Base-by-base conservation (phyloP, 768 basidiomycete species). In the Phanerodontia chrysosporium region DNA sequence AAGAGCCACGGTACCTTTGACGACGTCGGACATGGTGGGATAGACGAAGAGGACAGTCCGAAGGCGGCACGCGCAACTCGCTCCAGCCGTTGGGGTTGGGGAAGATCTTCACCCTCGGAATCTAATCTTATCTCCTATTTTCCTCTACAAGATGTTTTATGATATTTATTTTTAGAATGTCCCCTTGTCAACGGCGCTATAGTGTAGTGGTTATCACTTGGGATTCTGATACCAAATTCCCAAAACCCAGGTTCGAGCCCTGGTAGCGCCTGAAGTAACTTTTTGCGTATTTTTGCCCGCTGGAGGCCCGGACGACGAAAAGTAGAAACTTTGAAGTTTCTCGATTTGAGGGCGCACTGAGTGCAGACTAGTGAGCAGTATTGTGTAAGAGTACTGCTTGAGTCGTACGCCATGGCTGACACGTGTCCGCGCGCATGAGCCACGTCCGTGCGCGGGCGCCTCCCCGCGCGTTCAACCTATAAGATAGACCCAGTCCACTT, bases 151-250 rank as follows among this genome's bases (percentile, higher is more conserved):
- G 39, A 42, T 10, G 8, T 4, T 4, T 42, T 9, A 18, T 42
- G 8, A 7, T 35, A 35, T 7, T 35, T 14, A 35, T 7, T 35
- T 14, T 14, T 7, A 35, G 7, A 35, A 35, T 35, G 32, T 35
- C 39, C 39, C 39, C 4, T 18, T 18, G 39, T 42, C 7, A 18
- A 10, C 39, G 39, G 18, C 18, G 39, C 39, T 42, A 42, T 62
- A 62, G 61, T 62, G 61, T 62, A 62, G 61, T 62, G 59, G 59
- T 57, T 60, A 60, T 60, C 54, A 60, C 59, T 60, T 60, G 59
- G 46, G 59, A 60, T 60, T 60, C 53, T 60, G 54, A 60, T 28
- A 18, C 28, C 25, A 35, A 49, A 39, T 60, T 60, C 54, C 48
- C 59, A 56, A 49, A 56, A 60, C 54, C 59, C 59, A 60, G 59